phyloP scores from a whole-genome alignment of 306 rosid genomes.

The Vachellia collinsii region DNA sequence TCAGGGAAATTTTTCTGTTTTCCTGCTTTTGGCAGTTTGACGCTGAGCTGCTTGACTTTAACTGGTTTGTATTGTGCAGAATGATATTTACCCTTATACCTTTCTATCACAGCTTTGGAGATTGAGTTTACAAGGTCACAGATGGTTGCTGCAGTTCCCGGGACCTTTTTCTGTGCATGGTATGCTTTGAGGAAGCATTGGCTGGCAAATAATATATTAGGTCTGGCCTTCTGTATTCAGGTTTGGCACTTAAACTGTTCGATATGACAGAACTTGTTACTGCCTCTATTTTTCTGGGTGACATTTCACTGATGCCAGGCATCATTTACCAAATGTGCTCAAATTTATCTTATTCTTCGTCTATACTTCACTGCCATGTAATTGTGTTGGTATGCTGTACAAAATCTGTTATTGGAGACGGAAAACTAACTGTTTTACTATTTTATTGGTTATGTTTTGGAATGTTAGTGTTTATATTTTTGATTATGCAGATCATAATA shows the following conservation, averaged over 20 bases:
- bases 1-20: not conserved
- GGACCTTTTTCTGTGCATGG: slow-evolving; percentile 97
- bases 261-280: not conserved
- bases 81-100: slow-evolving; percentile 63
- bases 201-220: slow-evolving; percentile 94
- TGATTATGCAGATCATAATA: not conserved
- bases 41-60: slow-evolving; percentile 56
- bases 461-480: slow-evolving; percentile 21
- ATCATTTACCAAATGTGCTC: not conserved
- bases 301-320: not conserved
- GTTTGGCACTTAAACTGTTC: slow-evolving; percentile 40
- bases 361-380: not conserved
- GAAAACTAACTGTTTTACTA: not conserved
- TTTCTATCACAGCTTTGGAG: slow-evolving; percentile 91
- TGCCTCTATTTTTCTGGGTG: not conserved
- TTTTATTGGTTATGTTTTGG: slow-evolving; percentile 7
- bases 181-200: slow-evolving; percentile 92
- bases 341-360: not conserved
- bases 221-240: slow-evolving; percentile 98
- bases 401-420: not conserved
- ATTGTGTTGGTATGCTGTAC: not conserved
- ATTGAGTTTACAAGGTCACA: slow-evolving; percentile 95
- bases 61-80: slow-evolving; percentile 57
- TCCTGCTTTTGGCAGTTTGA: slow-evolving; percentile 27
- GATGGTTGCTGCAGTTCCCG: slow-evolving; percentile 87